Percentiles rank a stretch among this genome's conserved stretches.
phyloP scores from a whole-genome alignment of 352 stramenopile genomes.

The Globisporangium irregulare region DNA sequence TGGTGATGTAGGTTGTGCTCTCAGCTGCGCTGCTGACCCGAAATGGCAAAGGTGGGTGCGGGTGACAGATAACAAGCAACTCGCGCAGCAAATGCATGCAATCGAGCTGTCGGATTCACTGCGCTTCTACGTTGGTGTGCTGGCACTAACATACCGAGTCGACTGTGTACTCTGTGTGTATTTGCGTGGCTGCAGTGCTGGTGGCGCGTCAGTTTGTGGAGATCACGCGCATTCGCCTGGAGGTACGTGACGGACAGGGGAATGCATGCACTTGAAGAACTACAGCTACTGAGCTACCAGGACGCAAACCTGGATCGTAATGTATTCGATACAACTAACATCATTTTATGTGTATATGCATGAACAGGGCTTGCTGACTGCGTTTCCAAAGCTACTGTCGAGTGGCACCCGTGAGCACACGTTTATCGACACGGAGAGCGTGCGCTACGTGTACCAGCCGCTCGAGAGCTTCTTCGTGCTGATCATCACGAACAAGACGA shows the following conservation, averaged over 20 bases:
- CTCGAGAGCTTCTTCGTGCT: slow-evolving; percentile 98
- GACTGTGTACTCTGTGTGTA: slow-evolving; percentile 2
- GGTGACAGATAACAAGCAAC: background rate
- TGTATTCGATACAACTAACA: background rate
- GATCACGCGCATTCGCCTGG: slow-evolving; percentile 97
- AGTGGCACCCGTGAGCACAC: slow-evolving; percentile 95
- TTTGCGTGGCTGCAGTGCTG: slow-evolving; percentile 60
- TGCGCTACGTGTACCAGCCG: slow-evolving; percentile 98
- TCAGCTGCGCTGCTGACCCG: slow-evolving; percentile 93
- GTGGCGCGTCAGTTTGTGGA: slow-evolving; percentile 99
- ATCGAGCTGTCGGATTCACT: too few species aligned
- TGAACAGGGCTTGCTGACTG: slow-evolving; percentile 92
- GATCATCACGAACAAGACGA: slow-evolving; percentile 99
- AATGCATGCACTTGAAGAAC: background rate
- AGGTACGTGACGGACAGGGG: slow-evolving; percentile 51
- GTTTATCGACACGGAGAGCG: slow-evolving; percentile 98
- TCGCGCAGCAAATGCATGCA: background rate
- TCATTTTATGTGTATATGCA: background rate
- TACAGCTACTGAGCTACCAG: background rate
- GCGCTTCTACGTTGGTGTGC: too few species aligned
- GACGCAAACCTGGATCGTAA: background rate
- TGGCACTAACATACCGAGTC: background rate
- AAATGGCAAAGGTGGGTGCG: slow-evolving; percentile 90
- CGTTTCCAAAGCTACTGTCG: slow-evolving; percentile 98
- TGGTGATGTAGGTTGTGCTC: slow-evolving; percentile 88